Base-by-base conservation (phyloP, 257 asterid genomes). In the Ajuga chamaepitys region DNA sequence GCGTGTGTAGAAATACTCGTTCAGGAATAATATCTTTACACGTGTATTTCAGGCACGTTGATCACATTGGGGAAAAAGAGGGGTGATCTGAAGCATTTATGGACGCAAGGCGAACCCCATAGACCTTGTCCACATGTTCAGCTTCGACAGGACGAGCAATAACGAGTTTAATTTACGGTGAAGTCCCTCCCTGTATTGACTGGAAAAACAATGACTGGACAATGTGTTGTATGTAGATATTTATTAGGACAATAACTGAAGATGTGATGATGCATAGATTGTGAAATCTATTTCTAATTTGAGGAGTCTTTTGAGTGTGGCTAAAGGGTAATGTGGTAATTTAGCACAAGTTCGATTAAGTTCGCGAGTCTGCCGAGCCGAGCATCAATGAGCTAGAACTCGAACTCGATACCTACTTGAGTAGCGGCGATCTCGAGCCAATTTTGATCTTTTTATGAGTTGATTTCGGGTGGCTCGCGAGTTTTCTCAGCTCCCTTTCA, bases 91-190 rank as follows among this genome's bases (percentile, higher is more conserved):
- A 81, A 82, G 89, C 85, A 79, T 66, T 66, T 88, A 7, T 94
- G 99, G 99, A 75, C 85, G 10, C 83, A 78, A 64, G 98, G 98
- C 21, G 96, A 88, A 64, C 99, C 99, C 2, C 85, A 83, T n/a
- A 76, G 91, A 37, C 83, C 78, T 38, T 94, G 99, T 48, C 86
- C 83, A 2, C 99, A 94, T 46, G 76, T 90, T 32, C 93, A 71
- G 54, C 96, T 83, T 59, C 82, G 32, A 21, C 78, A 57, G 2
- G 71, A 74, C 4, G 81, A 79, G 37, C 65, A 70, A 10, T 71
- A 40, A 67, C 32, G 2, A 28, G 16, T 28, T 25, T 34, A 18
- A 55, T 59, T 67, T 59, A 26, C 21, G 20, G 16, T 6, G 4
- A 8, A 11, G 35, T 16, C n/a, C n/a, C n/a, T n/a, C 44, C 8